Evolutionary conservation across 2,329 filamentous ascomycete genomes (phyloP), one percentile per base, ranked within the genome.

Genomic region (Diaporthe destruens): DNA sequence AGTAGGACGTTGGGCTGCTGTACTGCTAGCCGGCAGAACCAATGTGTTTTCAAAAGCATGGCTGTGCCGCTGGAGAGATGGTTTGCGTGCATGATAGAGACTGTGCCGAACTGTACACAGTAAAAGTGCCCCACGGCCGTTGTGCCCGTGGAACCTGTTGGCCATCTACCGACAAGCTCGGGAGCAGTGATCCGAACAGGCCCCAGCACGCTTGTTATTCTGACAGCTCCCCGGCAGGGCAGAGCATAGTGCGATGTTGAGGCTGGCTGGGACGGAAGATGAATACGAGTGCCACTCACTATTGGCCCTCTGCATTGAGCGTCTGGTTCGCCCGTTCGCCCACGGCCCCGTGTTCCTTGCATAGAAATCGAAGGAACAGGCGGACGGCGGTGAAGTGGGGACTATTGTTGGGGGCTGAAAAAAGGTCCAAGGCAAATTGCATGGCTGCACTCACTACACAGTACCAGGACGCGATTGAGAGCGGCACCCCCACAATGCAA

Each of bases 371-470:
- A 66, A 47, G 47, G 44, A 53, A 66, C 32, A 39, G 61, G 51
- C 44, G 44, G 61, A 53, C 61, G 44, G 59, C 59, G 59, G 59
- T 65, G 59, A 51, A 66, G 61, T 66, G 61, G 61, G 32, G 47
- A 65, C 29, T 65, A 51, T 51, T 65, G 44, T 65, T 65, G 59
- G 59, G 59, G 59, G 59, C 59, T 65, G 59, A 51, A 65, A 63
- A 57, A 18, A 18, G 29, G 12, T 65, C 11, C 36, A 36, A 23
- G 44, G 59, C 59, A 20, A 36, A 25, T 61, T 42, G 51, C 34
- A n/a, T 23, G 23, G 23, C 54, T 16, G 6, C 44, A 47, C 18
- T 20, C 44, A 47, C 44, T 7, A 47, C 18, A 8, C 44, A 47
- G 18, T 7, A 47, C 16, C 16, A 47, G 44, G 44, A 20, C 44